phyloP scores from a whole-genome alignment of 352 stramenopile genomes.

The Phytophthora brassicae region DNA sequence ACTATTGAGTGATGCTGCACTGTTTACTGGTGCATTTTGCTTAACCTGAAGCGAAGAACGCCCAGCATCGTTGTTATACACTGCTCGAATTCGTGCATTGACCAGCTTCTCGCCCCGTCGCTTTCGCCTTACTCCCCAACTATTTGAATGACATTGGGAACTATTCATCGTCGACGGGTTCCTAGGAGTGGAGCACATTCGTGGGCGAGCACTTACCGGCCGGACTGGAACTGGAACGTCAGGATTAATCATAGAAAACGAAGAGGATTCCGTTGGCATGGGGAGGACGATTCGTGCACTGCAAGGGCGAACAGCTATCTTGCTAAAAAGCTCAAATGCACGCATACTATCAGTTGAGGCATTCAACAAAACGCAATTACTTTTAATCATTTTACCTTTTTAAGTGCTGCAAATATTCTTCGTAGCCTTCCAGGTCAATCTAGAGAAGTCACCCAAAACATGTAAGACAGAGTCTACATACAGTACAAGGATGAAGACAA shows the following conservation, averaged over 20 bases:
- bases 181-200: constrained; percentile 23
- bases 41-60: constrained; percentile 18
- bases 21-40: constrained; percentile 25
- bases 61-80: constrained; percentile 54
- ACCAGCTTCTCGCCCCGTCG: constrained; percentile 37
- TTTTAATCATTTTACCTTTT: constrained; percentile 33
- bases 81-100: constrained; percentile 45
- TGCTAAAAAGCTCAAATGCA: constrained; percentile 25
- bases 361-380: background rate
- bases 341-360: background rate
- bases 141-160: constrained; percentile 8
- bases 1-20: constrained; percentile 30
- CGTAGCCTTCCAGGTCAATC: constrained; percentile 67
- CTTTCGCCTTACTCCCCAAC: constrained; percentile 36
- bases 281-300: no score
- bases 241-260: constrained; percentile 51
- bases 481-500: background rate
- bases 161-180: background rate
- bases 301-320: constrained; percentile 38
- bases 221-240: constrained; percentile 37
- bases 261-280: no score
- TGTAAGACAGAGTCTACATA: constrained; percentile 4
- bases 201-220: constrained; percentile 45
- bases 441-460: constrained; percentile 10
- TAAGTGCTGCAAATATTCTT: constrained; percentile 56